Percentiles rank a stretch among this genome's conserved stretches.
Conservation (phyloP, 2,329 filamentous ascomycete species). For the Chrysoporthe cubensis region DNA sequence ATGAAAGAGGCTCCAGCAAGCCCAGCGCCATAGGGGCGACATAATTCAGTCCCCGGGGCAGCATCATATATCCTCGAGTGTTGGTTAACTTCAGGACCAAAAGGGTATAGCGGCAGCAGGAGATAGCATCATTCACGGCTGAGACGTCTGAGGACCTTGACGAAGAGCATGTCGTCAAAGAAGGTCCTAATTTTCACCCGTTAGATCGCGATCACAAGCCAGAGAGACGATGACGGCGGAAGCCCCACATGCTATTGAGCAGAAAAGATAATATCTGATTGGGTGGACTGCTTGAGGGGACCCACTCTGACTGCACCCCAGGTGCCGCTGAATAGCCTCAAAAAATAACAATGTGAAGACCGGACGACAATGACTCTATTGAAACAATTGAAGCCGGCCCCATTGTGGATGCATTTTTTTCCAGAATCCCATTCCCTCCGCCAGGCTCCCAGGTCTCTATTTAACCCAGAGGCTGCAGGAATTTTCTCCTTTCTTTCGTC, state of each 20-base stretch:
- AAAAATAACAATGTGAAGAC: conserved; percentile 4
- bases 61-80: no score
- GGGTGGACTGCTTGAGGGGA: neutral
- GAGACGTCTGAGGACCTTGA: neutral
- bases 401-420: neutral
- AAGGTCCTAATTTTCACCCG: conserved; percentile 12
- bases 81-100: neutral
- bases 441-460: neutral
- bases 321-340: conserved; percentile 13
- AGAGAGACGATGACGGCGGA: conserved; percentile 8
- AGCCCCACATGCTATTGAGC: neutral
- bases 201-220: conserved; percentile 25
- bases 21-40: no score
- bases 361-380: neutral
- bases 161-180: neutral
- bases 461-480: neutral
- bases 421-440: neutral
- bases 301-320: conserved; percentile 3
- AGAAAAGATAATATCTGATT: neutral
- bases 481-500: neutral
- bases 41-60: no score
- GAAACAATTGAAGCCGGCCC: conserved; percentile 2
- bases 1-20: neutral
- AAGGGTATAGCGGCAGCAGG: neutral
- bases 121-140: neutral